Conservation (phyloP, 2,329 filamentous ascomycete genomes). For the Ophiosphaerella korrae region DNA sequence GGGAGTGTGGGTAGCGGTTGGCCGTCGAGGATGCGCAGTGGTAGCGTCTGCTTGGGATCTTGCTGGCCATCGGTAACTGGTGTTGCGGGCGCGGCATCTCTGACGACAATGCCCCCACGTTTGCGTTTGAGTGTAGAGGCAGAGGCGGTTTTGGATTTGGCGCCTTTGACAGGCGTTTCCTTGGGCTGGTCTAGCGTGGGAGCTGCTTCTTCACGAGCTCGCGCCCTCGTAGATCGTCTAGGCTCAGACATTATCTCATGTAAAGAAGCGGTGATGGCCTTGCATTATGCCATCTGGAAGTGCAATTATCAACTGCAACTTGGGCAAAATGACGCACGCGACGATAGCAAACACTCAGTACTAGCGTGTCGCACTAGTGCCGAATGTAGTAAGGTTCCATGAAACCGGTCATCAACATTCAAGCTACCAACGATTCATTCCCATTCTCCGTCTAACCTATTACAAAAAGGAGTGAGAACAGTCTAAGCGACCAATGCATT, state of each 20-base stretch:
- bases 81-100: slow-evolving; percentile 34
- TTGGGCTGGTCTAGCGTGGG: slow-evolving; percentile 32
- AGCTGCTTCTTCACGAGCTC: slow-evolving; percentile 42
- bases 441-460: no score
- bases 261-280: neutral
- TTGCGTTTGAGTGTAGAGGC: slow-evolving; percentile 39
- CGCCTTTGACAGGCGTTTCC: slow-evolving; percentile 31
- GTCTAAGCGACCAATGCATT: no score
- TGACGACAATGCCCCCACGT: slow-evolving; percentile 26
- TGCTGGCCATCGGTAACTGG: slow-evolving; percentile 23
- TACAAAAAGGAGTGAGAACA: no score
- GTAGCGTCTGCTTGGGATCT: slow-evolving; percentile 50
- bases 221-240: slow-evolving; percentile 43
- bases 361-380: slow-evolving; percentile 1
- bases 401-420: neutral
- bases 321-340: slow-evolving; percentile 5
- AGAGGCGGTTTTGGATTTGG: slow-evolving; percentile 16
- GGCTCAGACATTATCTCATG: slow-evolving; percentile 39
- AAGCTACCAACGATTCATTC: no score
- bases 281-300: neutral
- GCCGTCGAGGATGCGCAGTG: slow-evolving; percentile 66
- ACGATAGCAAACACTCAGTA: no score
- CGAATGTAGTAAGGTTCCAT: neutral
- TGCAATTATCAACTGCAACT: neutral
- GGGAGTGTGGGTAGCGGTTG: slow-evolving; percentile 74